phyloP scores from a whole-genome alignment of 2,329 filamentous ascomycete genomes.

The Talaromyces verruculosus region DNA sequence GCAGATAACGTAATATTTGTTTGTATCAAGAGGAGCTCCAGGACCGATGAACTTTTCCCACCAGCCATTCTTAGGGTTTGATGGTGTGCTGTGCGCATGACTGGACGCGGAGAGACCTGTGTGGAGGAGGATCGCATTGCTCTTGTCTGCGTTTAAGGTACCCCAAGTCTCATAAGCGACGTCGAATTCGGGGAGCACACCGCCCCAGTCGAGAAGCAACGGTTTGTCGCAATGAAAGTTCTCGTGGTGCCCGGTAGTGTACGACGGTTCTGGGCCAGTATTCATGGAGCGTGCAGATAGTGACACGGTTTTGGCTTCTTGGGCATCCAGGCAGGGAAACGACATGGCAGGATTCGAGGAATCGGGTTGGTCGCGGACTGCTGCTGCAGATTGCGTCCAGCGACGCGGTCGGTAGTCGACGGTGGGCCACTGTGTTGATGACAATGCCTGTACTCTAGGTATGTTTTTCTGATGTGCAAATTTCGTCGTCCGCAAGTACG shows the following conservation, averaged over 20 bases:
- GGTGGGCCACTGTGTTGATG: conserved; percentile 16
- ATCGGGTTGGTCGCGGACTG: conserved; percentile 24
- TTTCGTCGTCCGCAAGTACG: conserved; percentile 15
- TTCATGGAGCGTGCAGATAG: conserved; percentile 67
- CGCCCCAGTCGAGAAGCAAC: conserved; percentile 89
- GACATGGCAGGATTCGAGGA: conserved; percentile 74
- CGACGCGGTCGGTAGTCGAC: conserved; percentile 23
- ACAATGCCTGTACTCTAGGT: not conserved
- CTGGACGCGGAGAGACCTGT: conserved; percentile 96
- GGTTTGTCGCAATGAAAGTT: conserved; percentile 72
- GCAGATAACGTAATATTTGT: conserved; percentile 91
- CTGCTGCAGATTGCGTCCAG: conserved; percentile 25
- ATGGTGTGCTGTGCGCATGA: conserved; percentile 87
- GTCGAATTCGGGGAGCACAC: conserved; percentile 81
- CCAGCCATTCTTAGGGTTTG: conserved; percentile 88
- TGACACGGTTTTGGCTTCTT: conserved; percentile 73
- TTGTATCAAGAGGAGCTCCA: conserved; percentile 78
- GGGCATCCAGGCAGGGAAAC: conserved; percentile 84
- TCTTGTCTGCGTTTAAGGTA: conserved; percentile 71
- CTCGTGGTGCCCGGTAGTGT: conserved; percentile 84
- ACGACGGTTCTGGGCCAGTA: conserved; percentile 86
- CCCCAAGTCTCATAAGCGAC: conserved; percentile 96
- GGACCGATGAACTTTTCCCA: conserved; percentile 99
- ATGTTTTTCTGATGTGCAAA: conserved; percentile 19
- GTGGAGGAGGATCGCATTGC: conserved; percentile 87